Evolutionary conservation across 2,329 filamentous ascomycete genomes (phyloP), one percentile per base, ranked within the genome.

Genomic region (Microdochium trichocladiopsis): DNA sequence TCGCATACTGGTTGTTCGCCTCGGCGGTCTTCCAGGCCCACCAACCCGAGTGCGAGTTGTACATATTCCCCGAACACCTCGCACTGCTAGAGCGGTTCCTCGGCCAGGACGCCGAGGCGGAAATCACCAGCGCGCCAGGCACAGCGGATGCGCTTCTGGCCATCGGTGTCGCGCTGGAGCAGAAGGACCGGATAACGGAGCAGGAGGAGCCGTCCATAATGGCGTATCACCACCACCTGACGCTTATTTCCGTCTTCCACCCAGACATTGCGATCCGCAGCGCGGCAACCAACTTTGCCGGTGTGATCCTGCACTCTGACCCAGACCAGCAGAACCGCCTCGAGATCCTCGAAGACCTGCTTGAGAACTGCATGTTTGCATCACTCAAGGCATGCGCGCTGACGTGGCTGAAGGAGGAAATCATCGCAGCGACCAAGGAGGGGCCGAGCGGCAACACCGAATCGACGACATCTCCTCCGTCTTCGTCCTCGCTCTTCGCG

Each of bases 351-450:
- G 78, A 83, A 50, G 83, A 87, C 60, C 72, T 86, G 12, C 67
- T 87, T 12, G 82, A 86, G 65, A 83, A 85, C 62, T 86, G 83
- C 70, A 76, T 80, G 58, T 86, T 83, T 58, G 74, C 81, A 2
- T 73, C 77, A 1, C 71, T 87, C 36, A 84, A 84, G 62, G 83
- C 79, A 9, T 82, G 79, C 43, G 83, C 82, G 1, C 74, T 86
- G 4, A 74, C 75, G 3, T 87, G 83, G 83, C 66, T 86, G 31
- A 77, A 81, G 51, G 83, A 86, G 58, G 83, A 86, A 61, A 69
- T 86, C 16, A 72, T 84, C 9, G 64, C 72, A 4, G 75, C 78
- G 2, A 66, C 52, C 49, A 52, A 64, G 25, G 67, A 64, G 12
- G 50, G 50, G 18, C 58, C 56, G 2, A 61, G 61, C 36, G 55